Base-by-base conservation (phyloP, 331 rosid genomes). In the Malus hybrid region DNA sequence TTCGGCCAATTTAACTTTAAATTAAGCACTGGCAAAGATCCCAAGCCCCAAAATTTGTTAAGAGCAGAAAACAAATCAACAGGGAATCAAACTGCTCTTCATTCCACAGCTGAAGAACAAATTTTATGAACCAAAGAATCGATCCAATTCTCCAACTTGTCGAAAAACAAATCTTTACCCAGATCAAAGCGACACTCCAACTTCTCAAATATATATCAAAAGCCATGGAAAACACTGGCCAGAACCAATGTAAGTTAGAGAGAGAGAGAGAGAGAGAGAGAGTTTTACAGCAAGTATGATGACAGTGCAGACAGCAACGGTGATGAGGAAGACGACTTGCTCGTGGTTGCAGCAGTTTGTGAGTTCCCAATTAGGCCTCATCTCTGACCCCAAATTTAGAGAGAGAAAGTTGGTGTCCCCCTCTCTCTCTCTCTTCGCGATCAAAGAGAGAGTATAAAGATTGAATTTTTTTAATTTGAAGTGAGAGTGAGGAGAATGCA, bases 321-420 rank as follows among this genome's bases (percentile, higher is more conserved):
- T 67, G 56, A 77, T 81, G 69, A 81, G 81, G 62, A 81, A 81
- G 66, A 67, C 81, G 7, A 32, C 62, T 77, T 81, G 85, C 6
- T 81, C 85, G 73, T 81, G 81, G 81, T 72, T 81, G 71, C 85
- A 81, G 81, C 85, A 81, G 55, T 72, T 73, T 70, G 22, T 81
- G 33, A 81, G 81, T 73, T 74, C 81, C 85, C 85, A 81, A 62
- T 81, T 81, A 16, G 85, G 85, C 74, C 31, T 69, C 70, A 73
- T 81, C 65, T 61, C 75, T 3, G 32, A 19, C 20, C 57, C 32
- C 20, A 44, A 44, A 44, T 54, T 16, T 54, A 70, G 12, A 50
- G 63, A 70, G 66, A 10, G 34, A 54, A 42, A 44, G 5, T 44
- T 44, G 50, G 50, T 44, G 50, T 11, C 48, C 15, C 34, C 3